phyloP scores from a whole-genome alignment of 2,329 filamentous ascomycete genomes.

The Colletotrichum phormii region DNA sequence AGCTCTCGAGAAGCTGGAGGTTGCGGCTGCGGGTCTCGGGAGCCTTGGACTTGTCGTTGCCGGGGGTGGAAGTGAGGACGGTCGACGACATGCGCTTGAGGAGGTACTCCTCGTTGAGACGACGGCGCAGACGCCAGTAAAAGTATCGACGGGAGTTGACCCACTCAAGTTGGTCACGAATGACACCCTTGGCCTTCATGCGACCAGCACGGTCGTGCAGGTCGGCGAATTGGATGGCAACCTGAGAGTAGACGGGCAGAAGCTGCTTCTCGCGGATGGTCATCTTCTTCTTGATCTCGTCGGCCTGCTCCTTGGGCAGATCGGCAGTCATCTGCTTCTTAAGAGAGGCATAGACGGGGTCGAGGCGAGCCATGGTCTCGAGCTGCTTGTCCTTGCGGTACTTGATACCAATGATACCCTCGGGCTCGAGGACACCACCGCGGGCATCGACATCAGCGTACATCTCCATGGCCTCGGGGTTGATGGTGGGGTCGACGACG shows the following conservation, averaged over 20 bases:
- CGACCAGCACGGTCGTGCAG: slow-evolving; percentile 96
- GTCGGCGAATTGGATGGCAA: slow-evolving; percentile 96
- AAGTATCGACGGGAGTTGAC: slow-evolving; percentile 94
- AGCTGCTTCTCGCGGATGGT: slow-evolving; percentile 86
- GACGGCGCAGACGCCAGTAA: slow-evolving; percentile 98
- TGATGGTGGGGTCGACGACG: slow-evolving; percentile 98
- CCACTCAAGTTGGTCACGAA: slow-evolving; percentile 88
- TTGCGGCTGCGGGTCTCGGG: slow-evolving; percentile 72
- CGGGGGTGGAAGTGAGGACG: slow-evolving; percentile 49
- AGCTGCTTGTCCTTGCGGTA: slow-evolving; percentile 98
- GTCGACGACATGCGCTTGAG: slow-evolving; percentile 82
- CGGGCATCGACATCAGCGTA: slow-evolving; percentile 96
- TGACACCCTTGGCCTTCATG: slow-evolving; percentile 98
- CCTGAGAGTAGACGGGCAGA: slow-evolving; percentile 92
- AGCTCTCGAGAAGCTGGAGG: slow-evolving; percentile 82
- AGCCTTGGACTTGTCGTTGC: slow-evolving; percentile 54
- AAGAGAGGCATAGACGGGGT: slow-evolving; percentile 84
- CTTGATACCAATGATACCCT: slow-evolving; percentile 99
- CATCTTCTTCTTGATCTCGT: slow-evolving; percentile 86
- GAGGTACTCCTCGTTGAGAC: slow-evolving; percentile 97
- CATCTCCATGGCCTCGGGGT: slow-evolving; percentile 98
- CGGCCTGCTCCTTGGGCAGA: slow-evolving; percentile 79
- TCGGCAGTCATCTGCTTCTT: slow-evolving; percentile 80
- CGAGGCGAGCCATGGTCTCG: slow-evolving; percentile 95
- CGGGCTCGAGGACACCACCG: slow-evolving; percentile 96